Base-by-base conservation (phyloP, 495 filamentous ascomycete genomes). In the Chaetomium cochliodes region DNA sequence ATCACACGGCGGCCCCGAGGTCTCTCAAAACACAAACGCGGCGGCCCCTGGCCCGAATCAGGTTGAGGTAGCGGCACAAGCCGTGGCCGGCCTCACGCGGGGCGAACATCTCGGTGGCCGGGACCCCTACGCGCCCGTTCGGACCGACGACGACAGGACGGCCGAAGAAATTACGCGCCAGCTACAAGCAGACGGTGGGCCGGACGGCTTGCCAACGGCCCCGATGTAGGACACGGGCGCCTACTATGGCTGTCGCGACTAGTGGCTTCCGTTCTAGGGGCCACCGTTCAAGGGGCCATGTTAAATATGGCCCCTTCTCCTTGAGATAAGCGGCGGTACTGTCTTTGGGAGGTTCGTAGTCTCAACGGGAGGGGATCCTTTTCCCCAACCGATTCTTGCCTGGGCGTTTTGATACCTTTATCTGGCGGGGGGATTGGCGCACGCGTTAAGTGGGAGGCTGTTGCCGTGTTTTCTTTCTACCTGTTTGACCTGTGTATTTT, bases 91-190 rank as follows among this genome's bases (percentile, higher is more conserved):
- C 3, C 63, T 77, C 23, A 74, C 41, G 25, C 54, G 72, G 22
- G 70, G 63, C 26, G 72, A 71, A 47, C 70, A 70, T n/a, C 47
- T 63, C 6, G 47, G 53, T 16, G 59, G 30, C 2, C 63, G 47
- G 0, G 49, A 51, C 25, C 8, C 58, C 5, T 51, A 51, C 30
- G n/a, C 28, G 2, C 46, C 58, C 2, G 47, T 25, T 18, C 47
- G 47, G 6, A 41, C 20, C 47, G 59, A 71, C 9, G 76, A 76
- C 6, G 73, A 79, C 18, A 68, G 76, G 46, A 78, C 76, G 3
- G 74, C 73, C 0, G 74, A 79, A 56, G 74, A 76, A 52, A 74
- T 75, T 20, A 74, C 74, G 54, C 67, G 78, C 46, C 78, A 80
- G 53, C 61, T 78, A 44, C 74, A 75, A 54, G 65, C 70, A 0